Percentiles rank a stretch among this genome's conserved stretches.
phyloP scores from a whole-genome alignment of 2,329 filamentous ascomycete genomes.

The Coniochaeta sp. region DNA sequence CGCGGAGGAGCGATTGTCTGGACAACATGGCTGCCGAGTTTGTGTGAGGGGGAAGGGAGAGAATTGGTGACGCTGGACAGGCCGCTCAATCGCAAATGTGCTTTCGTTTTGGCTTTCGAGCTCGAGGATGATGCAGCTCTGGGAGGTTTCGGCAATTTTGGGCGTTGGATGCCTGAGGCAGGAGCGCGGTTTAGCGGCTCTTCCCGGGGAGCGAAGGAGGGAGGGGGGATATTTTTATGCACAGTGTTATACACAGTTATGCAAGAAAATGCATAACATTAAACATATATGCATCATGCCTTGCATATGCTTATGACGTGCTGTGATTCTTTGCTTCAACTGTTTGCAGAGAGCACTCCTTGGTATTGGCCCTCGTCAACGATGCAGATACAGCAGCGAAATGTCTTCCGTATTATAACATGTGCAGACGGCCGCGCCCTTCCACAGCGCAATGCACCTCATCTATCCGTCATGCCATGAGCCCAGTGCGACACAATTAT shows the following conservation, averaged over 20 bases:
- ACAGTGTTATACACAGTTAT: neutral
- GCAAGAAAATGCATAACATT: neutral
- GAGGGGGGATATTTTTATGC: neutral
- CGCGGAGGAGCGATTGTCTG: constrained; percentile 50
- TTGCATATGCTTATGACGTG: too few species aligned
- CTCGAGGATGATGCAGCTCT: constrained; percentile 24
- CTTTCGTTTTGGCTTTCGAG: constrained; percentile 15
- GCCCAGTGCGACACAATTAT: neutral
- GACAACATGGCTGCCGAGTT: constrained; percentile 50
- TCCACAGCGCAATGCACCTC: neutral
- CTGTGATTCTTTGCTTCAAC: too few species aligned
- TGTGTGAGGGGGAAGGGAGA: constrained; percentile 15
- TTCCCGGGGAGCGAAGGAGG: neutral
- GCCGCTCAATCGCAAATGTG: constrained; percentile 8
- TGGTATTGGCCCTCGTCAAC: neutral
- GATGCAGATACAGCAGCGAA: neutral
- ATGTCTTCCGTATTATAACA: neutral
- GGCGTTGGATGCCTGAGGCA: constrained; percentile 36
- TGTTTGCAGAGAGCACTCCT: neutral
- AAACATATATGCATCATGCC: too few species aligned
- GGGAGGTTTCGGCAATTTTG: constrained; percentile 31
- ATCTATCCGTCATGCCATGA: neutral
- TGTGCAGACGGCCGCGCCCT: neutral
- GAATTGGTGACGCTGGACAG: constrained; percentile 12
- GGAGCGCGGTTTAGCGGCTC: constrained; percentile 13